A percentile compares a stretch with the other conserved stretches of the same genome.
Conservation (phyloP, 2,329 filamentous ascomycete genomes). For the Fusarium globosum region DNA sequence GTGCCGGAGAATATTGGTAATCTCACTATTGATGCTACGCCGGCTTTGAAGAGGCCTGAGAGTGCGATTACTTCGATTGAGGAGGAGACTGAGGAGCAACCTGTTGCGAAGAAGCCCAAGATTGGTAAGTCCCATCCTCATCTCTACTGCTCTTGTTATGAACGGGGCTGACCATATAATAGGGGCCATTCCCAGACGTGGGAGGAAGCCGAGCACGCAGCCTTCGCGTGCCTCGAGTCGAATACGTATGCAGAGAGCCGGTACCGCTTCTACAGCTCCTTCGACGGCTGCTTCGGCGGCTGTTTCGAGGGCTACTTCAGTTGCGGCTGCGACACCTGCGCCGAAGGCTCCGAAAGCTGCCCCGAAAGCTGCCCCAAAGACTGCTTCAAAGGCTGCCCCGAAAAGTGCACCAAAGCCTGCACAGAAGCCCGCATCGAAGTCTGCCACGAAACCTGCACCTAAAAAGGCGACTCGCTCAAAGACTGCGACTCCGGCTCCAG, state of each 20-base stretch:
- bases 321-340: not conserved
- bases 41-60: not conserved
- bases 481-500: not conserved
- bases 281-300: not conserved
- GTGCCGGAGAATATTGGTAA: slow-evolving; percentile 24
- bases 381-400: not conserved
- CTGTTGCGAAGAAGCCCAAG: slow-evolving; percentile 30
- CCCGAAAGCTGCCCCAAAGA: accelerated
- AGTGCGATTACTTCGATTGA: not conserved
- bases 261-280: not conserved
- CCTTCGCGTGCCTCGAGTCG: slow-evolving; percentile 26
- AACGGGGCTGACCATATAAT: not conserved
- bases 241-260: not conserved
- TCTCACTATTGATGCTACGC: slow-evolving; percentile 6
- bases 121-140: not conserved
- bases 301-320: not conserved
- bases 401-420: not conserved
- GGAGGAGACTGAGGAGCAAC: slow-evolving; percentile 2
- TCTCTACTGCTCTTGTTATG: accelerated
- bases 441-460: not conserved
- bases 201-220: slow-evolving; percentile 1
- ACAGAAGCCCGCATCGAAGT: not conserved
- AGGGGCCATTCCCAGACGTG: not conserved
- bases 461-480: not conserved
- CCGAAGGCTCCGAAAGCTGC: not conserved